phyloP scores from a whole-genome alignment of 208 protist species.

The Leptomonas pyrrhocoris region DNA sequence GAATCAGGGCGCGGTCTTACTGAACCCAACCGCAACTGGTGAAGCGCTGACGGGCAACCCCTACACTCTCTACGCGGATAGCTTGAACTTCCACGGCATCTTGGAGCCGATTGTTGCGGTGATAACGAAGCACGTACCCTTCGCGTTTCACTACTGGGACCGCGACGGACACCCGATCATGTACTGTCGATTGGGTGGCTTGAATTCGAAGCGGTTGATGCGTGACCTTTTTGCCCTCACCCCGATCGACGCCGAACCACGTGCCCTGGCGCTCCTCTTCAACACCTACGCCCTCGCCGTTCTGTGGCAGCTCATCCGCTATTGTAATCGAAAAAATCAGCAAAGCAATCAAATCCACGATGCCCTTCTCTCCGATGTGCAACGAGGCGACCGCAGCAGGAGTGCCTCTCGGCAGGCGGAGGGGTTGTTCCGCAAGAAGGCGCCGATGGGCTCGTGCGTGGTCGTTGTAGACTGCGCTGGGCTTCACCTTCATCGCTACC shows the following conservation, averaged over 20 bases:
- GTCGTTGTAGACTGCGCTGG: constrained; percentile 56
- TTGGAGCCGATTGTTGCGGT: constrained; percentile 54
- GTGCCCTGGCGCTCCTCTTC: constrained; percentile 51
- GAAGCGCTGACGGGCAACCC: constrained; percentile 10
- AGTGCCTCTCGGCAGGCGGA: not conserved
- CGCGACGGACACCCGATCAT: constrained; percentile 64
- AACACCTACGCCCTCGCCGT: constrained; percentile 63
- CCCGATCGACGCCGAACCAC: constrained; percentile 47
- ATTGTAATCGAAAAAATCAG: constrained; percentile 35
- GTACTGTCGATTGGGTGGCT: constrained; percentile 42
- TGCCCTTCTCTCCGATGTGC: constrained; percentile 11
- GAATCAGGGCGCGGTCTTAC: constrained; percentile 2
- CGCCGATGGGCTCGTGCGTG: constrained; percentile 33
- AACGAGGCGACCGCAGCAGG: not conserved
- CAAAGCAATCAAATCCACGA: constrained; percentile 28
- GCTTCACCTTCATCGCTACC: constrained; percentile 32
- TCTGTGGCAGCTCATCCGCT: constrained; percentile 54
- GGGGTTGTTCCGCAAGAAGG: constrained; percentile 19
- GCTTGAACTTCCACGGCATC: constrained; percentile 61
- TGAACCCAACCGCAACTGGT: constrained; percentile 25
- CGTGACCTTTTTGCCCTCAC: constrained; percentile 50
- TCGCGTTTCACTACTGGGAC: constrained; percentile 78
- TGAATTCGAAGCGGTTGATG: constrained; percentile 44
- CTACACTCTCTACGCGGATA: constrained; percentile 16
- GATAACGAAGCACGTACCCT: constrained; percentile 43